These are phyloP conservation scores for Gaertneriomyces semiglobifer DNA, from an alignment of 192 early-diverging fungal species.

Conservation along the genomic window DNA sequence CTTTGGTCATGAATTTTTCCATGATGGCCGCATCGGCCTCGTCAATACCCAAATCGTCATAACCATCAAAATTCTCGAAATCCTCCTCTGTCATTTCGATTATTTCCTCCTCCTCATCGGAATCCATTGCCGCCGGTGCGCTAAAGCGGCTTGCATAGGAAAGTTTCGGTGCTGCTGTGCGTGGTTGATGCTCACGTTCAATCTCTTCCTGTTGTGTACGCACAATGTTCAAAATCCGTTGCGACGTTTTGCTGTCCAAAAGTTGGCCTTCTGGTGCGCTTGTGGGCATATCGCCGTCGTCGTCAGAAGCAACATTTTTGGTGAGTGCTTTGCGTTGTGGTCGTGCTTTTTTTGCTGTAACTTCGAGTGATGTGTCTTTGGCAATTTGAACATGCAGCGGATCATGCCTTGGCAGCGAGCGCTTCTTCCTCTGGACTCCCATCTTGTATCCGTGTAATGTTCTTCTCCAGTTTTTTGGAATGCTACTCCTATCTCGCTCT, in stretches of 20 bases:
- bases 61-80: slow-evolving; percentile 60
- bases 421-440: slow-evolving; percentile 24
- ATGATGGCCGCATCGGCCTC: slow-evolving; percentile 75
- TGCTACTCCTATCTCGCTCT: too few species aligned
- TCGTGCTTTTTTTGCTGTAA: slow-evolving; percentile 2
- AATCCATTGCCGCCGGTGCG: slow-evolving; percentile 5
- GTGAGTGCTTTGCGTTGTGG: background rate
- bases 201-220: slow-evolving; percentile 90
- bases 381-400: slow-evolving; percentile 77
- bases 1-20: slow-evolving; percentile 85
- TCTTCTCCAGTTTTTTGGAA: too few species aligned
- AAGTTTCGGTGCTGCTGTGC: background rate
- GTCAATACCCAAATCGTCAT: slow-evolving; percentile 72
- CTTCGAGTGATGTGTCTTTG: slow-evolving; percentile 56
- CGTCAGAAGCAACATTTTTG: background rate
- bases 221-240: slow-evolving; percentile 83
- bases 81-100: slow-evolving; percentile 64
- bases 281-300: slow-evolving; percentile 9
- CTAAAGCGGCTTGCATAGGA: background rate
- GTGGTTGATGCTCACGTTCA: slow-evolving; percentile 28
- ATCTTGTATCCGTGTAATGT: background rate
- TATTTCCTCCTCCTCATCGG: slow-evolving; percentile 54
- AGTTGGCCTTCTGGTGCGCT: slow-evolving; percentile 6
- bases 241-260: slow-evolving; percentile 87
- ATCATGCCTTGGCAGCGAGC: slow-evolving; percentile 61